Evolutionary conservation across 2,329 filamentous ascomycete genomes (phyloP).

Genomic region (Trichophyton mentagrophytes): DNA sequence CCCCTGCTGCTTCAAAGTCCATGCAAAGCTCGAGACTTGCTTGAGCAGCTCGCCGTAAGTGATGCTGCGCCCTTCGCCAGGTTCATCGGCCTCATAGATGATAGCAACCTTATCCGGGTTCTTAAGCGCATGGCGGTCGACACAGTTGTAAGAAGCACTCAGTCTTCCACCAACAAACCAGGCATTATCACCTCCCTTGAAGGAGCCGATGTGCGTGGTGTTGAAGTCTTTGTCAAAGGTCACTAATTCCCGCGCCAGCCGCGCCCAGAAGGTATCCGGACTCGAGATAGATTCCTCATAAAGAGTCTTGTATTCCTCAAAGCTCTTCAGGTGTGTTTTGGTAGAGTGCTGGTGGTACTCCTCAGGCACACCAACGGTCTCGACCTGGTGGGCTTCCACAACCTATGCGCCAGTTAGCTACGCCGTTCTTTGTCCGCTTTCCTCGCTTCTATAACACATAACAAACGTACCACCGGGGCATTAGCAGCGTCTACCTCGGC

Average conservation of each 20-base stretch:
- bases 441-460: background rate
- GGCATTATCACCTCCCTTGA: slow-evolving; percentile 68
- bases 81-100: slow-evolving; percentile 97
- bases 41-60: slow-evolving; percentile 88
- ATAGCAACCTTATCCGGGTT: slow-evolving; percentile 88
- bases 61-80: slow-evolving; percentile 71
- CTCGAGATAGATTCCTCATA: slow-evolving; percentile 78
- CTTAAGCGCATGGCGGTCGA: slow-evolving; percentile 92
- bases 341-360: slow-evolving; percentile 48
- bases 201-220: slow-evolving; percentile 67
- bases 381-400: slow-evolving; percentile 36
- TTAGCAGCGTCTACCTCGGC: background rate
- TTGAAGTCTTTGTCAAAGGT: slow-evolving; percentile 86
- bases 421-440: background rate
- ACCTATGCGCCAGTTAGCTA: slow-evolving; percentile 19
- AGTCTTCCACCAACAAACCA: slow-evolving; percentile 92
- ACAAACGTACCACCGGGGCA: slow-evolving; percentile 1
- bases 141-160: slow-evolving; percentile 94
- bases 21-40: slow-evolving; percentile 76
- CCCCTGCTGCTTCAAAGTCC: slow-evolving; percentile 85
- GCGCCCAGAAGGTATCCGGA: slow-evolving; percentile 81
- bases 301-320: slow-evolving; percentile 51
- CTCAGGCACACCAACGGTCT: slow-evolving; percentile 44
- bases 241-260: slow-evolving; percentile 73
- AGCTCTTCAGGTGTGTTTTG: slow-evolving; percentile 45